A percentile compares a stretch with the other conserved stretches of the same genome.
phyloP scores from a whole-genome alignment of 1,284 basidiomycete species.

The Cryptococcus amylolentus region DNA sequence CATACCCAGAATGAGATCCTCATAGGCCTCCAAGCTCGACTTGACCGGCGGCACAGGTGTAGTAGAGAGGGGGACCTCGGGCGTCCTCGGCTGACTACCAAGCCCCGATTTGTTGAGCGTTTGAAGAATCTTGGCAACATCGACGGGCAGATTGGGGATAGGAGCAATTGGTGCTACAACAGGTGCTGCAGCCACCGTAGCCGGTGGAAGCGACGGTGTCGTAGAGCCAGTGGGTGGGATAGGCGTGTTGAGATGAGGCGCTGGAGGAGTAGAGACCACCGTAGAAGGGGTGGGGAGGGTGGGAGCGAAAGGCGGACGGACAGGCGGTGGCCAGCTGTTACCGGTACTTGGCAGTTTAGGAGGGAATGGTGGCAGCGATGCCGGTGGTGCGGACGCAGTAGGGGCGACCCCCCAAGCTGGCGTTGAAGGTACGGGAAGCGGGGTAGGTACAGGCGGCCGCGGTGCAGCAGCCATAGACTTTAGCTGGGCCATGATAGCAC shows the following conservation, averaged over 20 bases:
- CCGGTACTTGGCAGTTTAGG: slow-evolving; percentile 11
- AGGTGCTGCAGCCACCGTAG: slow-evolving; percentile 11
- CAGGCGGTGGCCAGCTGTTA: slow-evolving; percentile 1
- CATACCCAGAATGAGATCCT: slow-evolving; percentile 65
- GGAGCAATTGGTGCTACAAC: slow-evolving; percentile 5
- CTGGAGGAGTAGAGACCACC: slow-evolving; percentile 22
- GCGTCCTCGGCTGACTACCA: slow-evolving; percentile 54
- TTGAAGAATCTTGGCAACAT: slow-evolving; percentile 41
- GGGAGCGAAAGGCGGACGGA: slow-evolving; percentile 32
- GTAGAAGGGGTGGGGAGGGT: slow-evolving; percentile 19
- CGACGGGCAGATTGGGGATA: slow-evolving; percentile 25
- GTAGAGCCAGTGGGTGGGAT: slow-evolving; percentile 1
- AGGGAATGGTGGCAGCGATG: slow-evolving; percentile 7
- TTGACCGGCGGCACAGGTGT: slow-evolving; percentile 16
- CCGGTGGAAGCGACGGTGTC: slow-evolving; percentile 26
- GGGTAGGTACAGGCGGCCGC: slow-evolving; percentile 30
- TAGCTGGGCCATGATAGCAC: slow-evolving; percentile 41
- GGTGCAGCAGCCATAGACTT: slow-evolving; percentile 22
- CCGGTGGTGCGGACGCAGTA: not conserved
- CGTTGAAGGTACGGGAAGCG: slow-evolving; percentile 4
- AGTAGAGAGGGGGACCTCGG: slow-evolving; percentile 48
- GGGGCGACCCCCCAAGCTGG: not conserved
- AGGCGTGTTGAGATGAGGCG: slow-evolving; percentile 36
- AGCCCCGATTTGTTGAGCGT: slow-evolving; percentile 37
- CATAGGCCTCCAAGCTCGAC: slow-evolving; percentile 62